Base-by-base conservation (phyloP, 139 green algal genomes). In the Volvox africanus region DNA sequence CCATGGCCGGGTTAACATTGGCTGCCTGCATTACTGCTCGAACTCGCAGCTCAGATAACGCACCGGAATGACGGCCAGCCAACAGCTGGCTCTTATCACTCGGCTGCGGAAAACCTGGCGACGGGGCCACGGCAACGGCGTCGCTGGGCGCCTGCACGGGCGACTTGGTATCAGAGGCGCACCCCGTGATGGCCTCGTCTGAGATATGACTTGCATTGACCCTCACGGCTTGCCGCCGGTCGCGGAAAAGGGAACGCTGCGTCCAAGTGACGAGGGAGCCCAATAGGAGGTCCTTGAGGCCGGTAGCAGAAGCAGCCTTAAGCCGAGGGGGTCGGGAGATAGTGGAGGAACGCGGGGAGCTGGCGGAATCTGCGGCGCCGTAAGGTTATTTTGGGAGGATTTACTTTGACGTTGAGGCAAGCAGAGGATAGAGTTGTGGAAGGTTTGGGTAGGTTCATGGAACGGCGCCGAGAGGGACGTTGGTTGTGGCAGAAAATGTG, bases 1-100 rank as follows among this genome's bases (percentile, higher is more conserved):
- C 44, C 44, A 55, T 55, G 0, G 67, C 44, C 13, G 44, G 28
- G 1, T 90, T 30, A 19, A 55, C 71, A 32, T 61, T 76, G 44
- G 71, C 73, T 12, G 86, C 86, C 0, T 75, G 86, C 30, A 90
- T 73, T 44, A 90, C 86, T 1, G 86, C 86, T 22, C 30, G 30
- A 30, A 83, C 73, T 3, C 86, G 71, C 21, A 90, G 73, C 21
- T 83, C 86, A 26, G 81, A 86, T 3, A 75, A 44, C 83, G 36
- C 24, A 33, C 83, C 82, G 17, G 81, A 61, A 61, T 87, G 81
- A 17, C 81, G 61, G 37, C 36, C 33, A 37, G 9, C 44, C 28
- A 61, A 82, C 76, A 82, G 13, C 2, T 55, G 44, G 44, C 44
- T 55, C 44, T 9, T 55, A 55, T 55, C 44, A 9, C 44, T 9